These are phyloP conservation scores for Ambrosiella cleistominuta DNA, from an alignment of 2,329 filamentous ascomycete genomes.

Conservation along the genomic window DNA sequence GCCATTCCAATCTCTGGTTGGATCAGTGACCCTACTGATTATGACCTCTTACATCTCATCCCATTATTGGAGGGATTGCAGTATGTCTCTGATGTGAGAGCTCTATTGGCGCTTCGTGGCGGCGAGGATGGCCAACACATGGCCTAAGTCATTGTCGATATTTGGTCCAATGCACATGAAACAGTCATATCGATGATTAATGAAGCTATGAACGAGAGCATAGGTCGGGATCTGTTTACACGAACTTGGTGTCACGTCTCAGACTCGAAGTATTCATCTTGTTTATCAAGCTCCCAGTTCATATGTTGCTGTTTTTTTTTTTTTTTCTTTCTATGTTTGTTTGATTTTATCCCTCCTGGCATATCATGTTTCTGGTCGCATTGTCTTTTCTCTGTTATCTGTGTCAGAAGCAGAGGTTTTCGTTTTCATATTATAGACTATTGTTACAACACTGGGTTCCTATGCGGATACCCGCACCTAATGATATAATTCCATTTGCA, in stretches of 20 bases:
- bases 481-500: too few relatives aligned
- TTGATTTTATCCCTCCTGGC: not conserved
- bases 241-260: not conserved
- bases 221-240: not conserved
- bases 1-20: constrained; percentile 97
- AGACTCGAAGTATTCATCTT: not conserved
- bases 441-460: too few relatives aligned
- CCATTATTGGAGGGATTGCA: constrained; percentile 86
- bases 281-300: not conserved
- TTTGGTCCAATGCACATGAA: not conserved
- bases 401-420: not conserved
- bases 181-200: constrained; percentile 6
- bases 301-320: not conserved
- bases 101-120: constrained; percentile 70
- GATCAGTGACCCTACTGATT: constrained; percentile 97
- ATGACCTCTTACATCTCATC: constrained; percentile 80
- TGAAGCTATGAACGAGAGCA: not conserved
- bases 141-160: constrained; percentile 18
- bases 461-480: too few relatives aligned
- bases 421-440: not conserved
- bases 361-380: not conserved
- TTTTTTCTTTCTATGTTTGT: not conserved
- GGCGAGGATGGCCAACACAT: constrained; percentile 58
- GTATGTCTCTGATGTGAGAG: constrained; percentile 89
- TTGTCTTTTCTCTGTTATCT: not conserved